These are phyloP conservation scores for Coleophoma cylindrospora DNA, from an alignment of 2,329 filamentous ascomycete species.

Conservation along the genomic window DNA sequence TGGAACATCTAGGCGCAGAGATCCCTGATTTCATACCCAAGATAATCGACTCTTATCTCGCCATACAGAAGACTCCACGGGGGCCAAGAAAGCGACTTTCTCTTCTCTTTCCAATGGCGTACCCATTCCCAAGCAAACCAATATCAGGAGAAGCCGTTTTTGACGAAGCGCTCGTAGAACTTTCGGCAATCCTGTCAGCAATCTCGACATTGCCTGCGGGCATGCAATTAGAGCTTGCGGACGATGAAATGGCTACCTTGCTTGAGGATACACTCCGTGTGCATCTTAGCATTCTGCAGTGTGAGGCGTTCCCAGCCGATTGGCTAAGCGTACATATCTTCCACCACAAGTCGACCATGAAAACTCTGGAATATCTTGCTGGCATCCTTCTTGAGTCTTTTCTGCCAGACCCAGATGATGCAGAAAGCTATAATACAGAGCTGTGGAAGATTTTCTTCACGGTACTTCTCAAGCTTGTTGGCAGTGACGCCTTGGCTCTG, in stretches of 20 bases:
- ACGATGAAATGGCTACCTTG: constrained; percentile 69
- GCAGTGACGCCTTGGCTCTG: constrained; percentile 80
- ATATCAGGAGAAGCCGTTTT: constrained; percentile 57
- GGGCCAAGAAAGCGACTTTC: constrained; percentile 65
- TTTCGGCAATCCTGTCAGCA: constrained; percentile 81
- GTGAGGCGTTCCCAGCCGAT: constrained; percentile 80
- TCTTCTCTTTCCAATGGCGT: constrained; percentile 81
- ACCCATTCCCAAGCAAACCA: constrained; percentile 77
- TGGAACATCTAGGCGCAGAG: constrained; percentile 71
- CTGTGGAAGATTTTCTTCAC: constrained; percentile 93
- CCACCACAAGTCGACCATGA: constrained; percentile 86
- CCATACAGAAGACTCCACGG: constrained; percentile 55
- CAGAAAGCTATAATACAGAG: constrained; percentile 76
- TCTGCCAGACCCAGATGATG: constrained; percentile 84
- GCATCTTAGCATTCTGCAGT: constrained; percentile 82
- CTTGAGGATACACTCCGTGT: constrained; percentile 77
- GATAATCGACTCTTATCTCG: constrained; percentile 82
- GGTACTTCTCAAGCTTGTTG: constrained; percentile 81
- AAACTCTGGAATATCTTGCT: constrained; percentile 76
- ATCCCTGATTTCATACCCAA: constrained; percentile 88
- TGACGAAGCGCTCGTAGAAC: constrained; percentile 83
- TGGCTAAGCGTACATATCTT: constrained; percentile 95
- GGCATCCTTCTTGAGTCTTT: constrained; percentile 77
- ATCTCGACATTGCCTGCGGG: constrained; percentile 70
- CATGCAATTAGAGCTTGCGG: constrained; percentile 69